phyloP scores from a whole-genome alignment of 495 filamentous ascomycete genomes.

The Aspergillus steynii region DNA sequence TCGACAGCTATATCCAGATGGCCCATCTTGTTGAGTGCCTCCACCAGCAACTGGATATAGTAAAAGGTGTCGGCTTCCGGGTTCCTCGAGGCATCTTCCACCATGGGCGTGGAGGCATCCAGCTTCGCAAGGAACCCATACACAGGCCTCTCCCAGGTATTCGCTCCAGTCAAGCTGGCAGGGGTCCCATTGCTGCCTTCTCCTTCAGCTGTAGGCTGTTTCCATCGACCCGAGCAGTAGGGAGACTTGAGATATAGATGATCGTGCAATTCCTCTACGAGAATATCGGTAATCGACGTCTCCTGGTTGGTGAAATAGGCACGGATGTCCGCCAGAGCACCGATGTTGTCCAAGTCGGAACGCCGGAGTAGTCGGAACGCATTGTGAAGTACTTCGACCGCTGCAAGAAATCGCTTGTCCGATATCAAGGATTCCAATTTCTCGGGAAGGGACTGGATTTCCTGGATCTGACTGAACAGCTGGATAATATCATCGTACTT shows the following conservation, averaged over 20 bases:
- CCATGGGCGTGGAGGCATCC: constrained; percentile 68
- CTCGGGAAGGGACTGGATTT: constrained; percentile 87
- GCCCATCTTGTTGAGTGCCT: constrained; percentile 85
- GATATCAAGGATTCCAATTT: constrained; percentile 90
- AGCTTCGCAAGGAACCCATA: constrained; percentile 77
- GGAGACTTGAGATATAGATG: constrained; percentile 96
- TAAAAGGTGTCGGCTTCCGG: constrained; percentile 93
- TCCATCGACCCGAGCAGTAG: constrained; percentile 95
- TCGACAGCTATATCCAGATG: constrained; percentile 83
- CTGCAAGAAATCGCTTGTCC: constrained; percentile 91
- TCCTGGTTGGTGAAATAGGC: constrained; percentile 93
- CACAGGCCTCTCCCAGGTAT: constrained; percentile 61
- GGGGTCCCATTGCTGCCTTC: constrained; percentile 59
- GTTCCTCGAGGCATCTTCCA: constrained; percentile 86
- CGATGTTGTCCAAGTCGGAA: constrained; percentile 89
- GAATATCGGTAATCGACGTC: constrained; percentile 83
- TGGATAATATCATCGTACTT: constrained; percentile 91
- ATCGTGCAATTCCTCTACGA: constrained; percentile 95
- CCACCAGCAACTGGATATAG: constrained; percentile 85
- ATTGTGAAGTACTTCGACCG: constrained; percentile 88
- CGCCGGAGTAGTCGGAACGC: constrained; percentile 77
- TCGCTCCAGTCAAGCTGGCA: constrained; percentile 28
- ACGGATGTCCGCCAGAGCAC: constrained; percentile 80
- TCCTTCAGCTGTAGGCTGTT: constrained; percentile 51
- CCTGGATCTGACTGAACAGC: constrained; percentile 78